Evolutionary conservation across 2,329 filamentous ascomycete species (phyloP), one percentile per base, ranked within the genome.

Genomic region (Epichloe sylvatica): DNA sequence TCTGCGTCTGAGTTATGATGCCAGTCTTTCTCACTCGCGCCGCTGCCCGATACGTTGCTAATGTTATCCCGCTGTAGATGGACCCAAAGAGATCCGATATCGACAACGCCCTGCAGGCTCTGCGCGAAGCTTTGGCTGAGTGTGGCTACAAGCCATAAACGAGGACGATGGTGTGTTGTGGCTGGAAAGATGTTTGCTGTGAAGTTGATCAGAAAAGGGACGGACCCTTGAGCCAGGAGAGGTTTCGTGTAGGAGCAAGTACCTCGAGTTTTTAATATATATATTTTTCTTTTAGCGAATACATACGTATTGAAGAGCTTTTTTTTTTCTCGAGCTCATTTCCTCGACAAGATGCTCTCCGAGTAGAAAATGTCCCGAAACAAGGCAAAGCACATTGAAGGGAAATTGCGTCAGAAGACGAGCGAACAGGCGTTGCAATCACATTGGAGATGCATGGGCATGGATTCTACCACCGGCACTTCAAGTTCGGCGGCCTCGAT

Each of bases 21-120:
- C 44, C n/a, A 17, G 13, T 9, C 5, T 30, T 37, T 9, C 33
- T 7, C 7, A 19, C 15, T 40, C 23, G 30, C 34, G 23, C 6
- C 50, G 12, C 12, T 12, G 49, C 42, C 8, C 3, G 15, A n/a
- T 9, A 17, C 35, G 41, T 38, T 23, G 30, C 48, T 49, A 41
- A 49, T n/a, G n/a, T 35, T 40, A 7, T 34, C 17, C 7, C 3
- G 8, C 30, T 42, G 52, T 49, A 81, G 70, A 86, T 83, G 60
- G 87, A 96, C 62, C 77, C 86, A 30, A 79, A 78, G 54, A 77
- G 90, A 54, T 77, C 76, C 47, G 88, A 98, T 64, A 80, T 97
- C 59, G 86, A 94, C 55, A 85, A 84, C 60, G 92, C 91, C 1
- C 74, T 97, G 54, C 73, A 81, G 57, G 85, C 86, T 42, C 68